These are phyloP conservation scores for Sporodiniella umbellata DNA, from an alignment of 371 early-diverging fungal genomes.

Conservation along the genomic window DNA sequence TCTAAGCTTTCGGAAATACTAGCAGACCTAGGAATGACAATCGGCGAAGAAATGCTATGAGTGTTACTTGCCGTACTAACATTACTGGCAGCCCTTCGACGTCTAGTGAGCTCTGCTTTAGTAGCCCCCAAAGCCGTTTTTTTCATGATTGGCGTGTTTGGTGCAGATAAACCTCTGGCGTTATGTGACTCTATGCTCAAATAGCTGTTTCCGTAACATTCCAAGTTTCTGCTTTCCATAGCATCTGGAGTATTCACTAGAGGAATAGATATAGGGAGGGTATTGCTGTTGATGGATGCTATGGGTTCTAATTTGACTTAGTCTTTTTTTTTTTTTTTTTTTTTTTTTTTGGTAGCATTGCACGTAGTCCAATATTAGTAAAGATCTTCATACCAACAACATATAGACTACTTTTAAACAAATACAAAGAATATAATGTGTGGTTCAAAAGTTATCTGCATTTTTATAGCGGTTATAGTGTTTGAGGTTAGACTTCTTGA, in stretches of 20 bases:
- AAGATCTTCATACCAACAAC: no score
- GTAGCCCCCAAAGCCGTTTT: slow-evolving; percentile 26
- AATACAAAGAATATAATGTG: no score
- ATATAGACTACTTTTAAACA: no score
- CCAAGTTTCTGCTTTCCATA: not conserved
- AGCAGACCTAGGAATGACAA: slow-evolving; percentile 9
- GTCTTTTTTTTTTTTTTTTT: not conserved
- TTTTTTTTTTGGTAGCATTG: not conserved
- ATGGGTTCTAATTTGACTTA: slow-evolving; percentile 2
- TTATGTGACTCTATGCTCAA: slow-evolving; percentile 12
- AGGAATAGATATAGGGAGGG: not conserved
- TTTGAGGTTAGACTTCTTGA: no score
- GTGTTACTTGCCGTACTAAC: slow-evolving; percentile 24
- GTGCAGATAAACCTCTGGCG: slow-evolving; percentile 31
- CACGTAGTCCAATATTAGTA: no score
- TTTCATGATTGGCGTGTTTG: slow-evolving; percentile 44
- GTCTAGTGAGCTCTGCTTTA: slow-evolving; percentile 25
- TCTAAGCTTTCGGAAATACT: slow-evolving; percentile 22
- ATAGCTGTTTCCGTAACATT: slow-evolving; percentile 1
- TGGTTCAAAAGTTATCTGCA: no score
- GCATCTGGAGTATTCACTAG: slow-evolving; percentile 3
- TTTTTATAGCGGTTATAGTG: no score
- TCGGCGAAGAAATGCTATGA: slow-evolving; percentile 7
- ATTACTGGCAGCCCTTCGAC: slow-evolving; percentile 44
- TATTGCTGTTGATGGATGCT: not conserved